Base-by-base conservation (phyloP, 805 yeast genomes). In the Candida nitratophila region DNA sequence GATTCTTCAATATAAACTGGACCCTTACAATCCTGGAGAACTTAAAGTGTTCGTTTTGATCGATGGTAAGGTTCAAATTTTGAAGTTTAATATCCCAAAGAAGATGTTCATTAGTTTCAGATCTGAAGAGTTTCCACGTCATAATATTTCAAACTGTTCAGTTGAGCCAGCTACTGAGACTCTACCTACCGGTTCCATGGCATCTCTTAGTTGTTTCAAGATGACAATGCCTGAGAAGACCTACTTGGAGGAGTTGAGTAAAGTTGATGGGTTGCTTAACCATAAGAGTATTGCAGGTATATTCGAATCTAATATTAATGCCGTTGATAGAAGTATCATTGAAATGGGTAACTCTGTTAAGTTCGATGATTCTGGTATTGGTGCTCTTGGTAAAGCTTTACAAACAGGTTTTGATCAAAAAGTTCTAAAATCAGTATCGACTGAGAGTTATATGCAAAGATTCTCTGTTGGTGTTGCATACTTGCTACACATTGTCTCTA, bases 361-460 rank as follows among this genome's bases (percentile, higher is more conserved):
- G 15, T 83, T 90, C 50, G 86, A 80, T 49, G 82, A 83, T 38
- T 68, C 78, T 1, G 71, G 75, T 44, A 76, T 86, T n/a, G 96
- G 97, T 9, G 79, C 89, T 0, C 67, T 95, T 10, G 95, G 97
- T 8, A 77, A 75, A 54, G 95, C 96, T 26, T 66, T 93, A 45
- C 89, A 86, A 52, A 74, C 76, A 46, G 99, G 99, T 0, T 95
- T 95, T 61, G 78, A 83, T 14, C 56, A 76, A 44, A 76, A 76
- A 41, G 80, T 81, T 59, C 59, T 77, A 44, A 65, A 67, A 26
- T 57, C 64, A 43, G 64, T 73, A 6, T 76, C 77, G 5, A 57
- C 74, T 14, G 70, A 68, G 3, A 61, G 68, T 37, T 87, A 88
- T 53, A 63, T 88, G 50, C 63, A 68, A 41, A 63, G 71, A 32